Base-by-base conservation (phyloP, 1,284 basidiomycete species). In the Rhodotorula sp. region DNA sequence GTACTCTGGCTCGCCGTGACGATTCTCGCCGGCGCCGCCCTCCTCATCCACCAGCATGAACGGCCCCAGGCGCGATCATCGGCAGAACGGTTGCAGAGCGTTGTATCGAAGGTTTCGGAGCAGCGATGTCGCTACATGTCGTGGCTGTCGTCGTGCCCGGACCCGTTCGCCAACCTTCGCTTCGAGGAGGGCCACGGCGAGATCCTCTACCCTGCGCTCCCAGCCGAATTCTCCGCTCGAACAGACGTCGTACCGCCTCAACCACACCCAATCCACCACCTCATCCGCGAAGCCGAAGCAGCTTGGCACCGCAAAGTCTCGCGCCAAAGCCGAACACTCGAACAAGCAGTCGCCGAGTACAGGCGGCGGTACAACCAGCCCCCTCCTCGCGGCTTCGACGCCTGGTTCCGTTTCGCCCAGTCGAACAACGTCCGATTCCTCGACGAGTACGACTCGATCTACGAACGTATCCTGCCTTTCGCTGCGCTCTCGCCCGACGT, bases 361-460 rank as follows among this genome's bases (percentile, higher is more conserved):
- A 30, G 51, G 28, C 65, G 75, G 52, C 46, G 76, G 13, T 74
- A 77, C 59, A 58, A 59, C 1, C 58, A 65, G 20, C 28, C 48
- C 2, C 76, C 76, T 5, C 76, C 76, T 7, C 61, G 47, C 7
- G 74, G 74, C 7, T 78, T 77, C 58, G 72, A 71, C 37, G 22
- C 30, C 5, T 77, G 77, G 76, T 78, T 58, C 64, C 40, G 24
- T 4, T 77, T 73, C 52, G 74, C 72, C 11, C 62, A 37, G 4
- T 30, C 48, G 22, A 47, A 77, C 63, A 59, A 68, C 40, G 69
- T 77, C 11, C 65, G 64, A 13, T 63, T 77, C 64, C 60, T 74
- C 22, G 77, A 78, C 64, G 77, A 77, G 59, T 77, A 76, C 69
- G 77, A 77, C 59, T 70, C 72, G 31, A 74, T 77, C 34, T 50